Percentiles rank a stretch among this genome's conserved stretches.
Evolutionary conservation across 306 rosid species (phyloP).

Genomic region (Pterocarpus santalinus): DNA sequence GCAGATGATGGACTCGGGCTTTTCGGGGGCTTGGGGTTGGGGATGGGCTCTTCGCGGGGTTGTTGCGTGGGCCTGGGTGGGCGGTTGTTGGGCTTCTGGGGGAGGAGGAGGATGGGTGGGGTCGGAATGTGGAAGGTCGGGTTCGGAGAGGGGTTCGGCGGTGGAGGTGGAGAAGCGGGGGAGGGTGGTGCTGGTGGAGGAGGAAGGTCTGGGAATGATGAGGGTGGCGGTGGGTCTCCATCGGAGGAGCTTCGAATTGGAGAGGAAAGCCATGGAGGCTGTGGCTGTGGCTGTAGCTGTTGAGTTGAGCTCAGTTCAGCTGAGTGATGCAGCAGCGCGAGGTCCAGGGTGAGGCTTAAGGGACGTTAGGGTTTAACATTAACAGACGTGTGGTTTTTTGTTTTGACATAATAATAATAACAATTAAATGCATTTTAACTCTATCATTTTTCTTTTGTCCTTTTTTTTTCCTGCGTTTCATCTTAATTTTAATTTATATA

Average conservation of each 20-base stretch:
- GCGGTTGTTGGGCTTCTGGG: neutral
- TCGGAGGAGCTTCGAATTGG: slow-evolving; percentile 62
- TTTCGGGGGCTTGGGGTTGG: slow-evolving; percentile 48
- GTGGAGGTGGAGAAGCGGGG: slow-evolving; percentile 47
- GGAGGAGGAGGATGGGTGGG: neutral
- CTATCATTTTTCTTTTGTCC: no score
- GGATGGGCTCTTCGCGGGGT: neutral
- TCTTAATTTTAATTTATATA: no score
- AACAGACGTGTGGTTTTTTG: no score
- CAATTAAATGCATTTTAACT: no score
- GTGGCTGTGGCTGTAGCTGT: no score
- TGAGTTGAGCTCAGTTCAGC: no score
- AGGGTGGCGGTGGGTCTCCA: slow-evolving; percentile 47
- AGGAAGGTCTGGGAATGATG: slow-evolving; percentile 28
- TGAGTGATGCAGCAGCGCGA: no score
- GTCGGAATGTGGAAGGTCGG: slow-evolving; percentile 2
- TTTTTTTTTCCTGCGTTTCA: no score
- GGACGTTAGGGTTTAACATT: no score
- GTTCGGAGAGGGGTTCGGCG: slow-evolving; percentile 47
- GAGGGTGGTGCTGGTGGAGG: neutral
- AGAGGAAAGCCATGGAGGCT: slow-evolving; percentile 60
- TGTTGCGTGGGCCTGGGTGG: neutral
- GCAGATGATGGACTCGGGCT: slow-evolving; percentile 63
- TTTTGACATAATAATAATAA: no score
- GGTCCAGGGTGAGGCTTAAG: no score